Evolutionary conservation across 345 rosid genomes (phyloP), one percentile per base, ranked within the genome.

Genomic region (thale cress (Arabidopsis thaliana)): DNA sequence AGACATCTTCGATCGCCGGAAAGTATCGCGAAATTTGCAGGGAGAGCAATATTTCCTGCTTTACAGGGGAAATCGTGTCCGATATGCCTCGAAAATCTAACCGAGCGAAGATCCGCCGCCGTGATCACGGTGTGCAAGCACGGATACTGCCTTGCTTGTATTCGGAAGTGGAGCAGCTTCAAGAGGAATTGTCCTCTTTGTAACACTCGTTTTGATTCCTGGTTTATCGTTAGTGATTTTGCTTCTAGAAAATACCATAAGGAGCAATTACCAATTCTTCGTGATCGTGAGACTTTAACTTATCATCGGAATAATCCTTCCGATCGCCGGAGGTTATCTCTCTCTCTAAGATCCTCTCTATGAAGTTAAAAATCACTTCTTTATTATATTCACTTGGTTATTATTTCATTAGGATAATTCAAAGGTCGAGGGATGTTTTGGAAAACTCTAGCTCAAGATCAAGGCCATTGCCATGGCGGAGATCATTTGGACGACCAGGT

Each of bases 121-220:
- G 91, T 90, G 45, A 72, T 92, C 23, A 24, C 82, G 8, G 64
- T n/a, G 55, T 87, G 91, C 72, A 64, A 65, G 24, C 97, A 92
- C 81, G 87, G 87, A 0, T 88, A 84, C 81, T 89, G 92, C 65
- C 62, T 73, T 50, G 74, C 20, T 2, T 90, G 96, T 76, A 88
- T 90, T 57, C 65, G 78, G 2, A 74, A 72, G 40, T 90, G 93
- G 93, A 90, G 96, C 83, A 64, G 81, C 33, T 36, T 88, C 75
- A 87, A 85, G 84, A 83, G 91, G 59, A 83, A 42, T 25, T 87
- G 94, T 59, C 94, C 96, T 63, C 91, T 93, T 77, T 87, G 97
- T 81, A 90, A 85, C 79, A 66, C 78, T n/a, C 45, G 56, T 40
- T 87, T 88, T 73, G 74, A 82, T 78, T 90, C 91, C 0, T 88